A percentile compares a stretch with the other conserved stretches of the same genome.
phyloP scores from a whole-genome alignment of 139 green algal genomes.

The Coelastrella sp. region DNA sequence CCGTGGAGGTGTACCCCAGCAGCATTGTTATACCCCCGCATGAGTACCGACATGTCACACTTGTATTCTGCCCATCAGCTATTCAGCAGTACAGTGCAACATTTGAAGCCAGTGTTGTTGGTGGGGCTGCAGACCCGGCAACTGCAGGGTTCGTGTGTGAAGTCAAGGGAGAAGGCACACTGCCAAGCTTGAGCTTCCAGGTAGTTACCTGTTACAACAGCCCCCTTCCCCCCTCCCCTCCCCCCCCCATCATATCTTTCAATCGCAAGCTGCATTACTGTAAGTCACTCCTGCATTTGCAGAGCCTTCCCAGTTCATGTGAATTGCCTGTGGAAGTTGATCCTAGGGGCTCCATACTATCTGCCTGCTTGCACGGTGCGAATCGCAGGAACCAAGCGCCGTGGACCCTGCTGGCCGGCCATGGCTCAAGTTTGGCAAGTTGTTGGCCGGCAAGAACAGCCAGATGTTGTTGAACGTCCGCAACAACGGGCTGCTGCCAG shows the following conservation, averaged over 20 bases:
- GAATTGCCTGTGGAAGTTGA: not conserved
- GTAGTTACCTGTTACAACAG: conserved; percentile 1
- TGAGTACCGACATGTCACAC: conserved; percentile 54
- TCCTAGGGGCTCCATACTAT: not conserved
- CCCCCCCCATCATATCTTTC: no score
- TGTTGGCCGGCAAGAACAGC: conserved; percentile 66
- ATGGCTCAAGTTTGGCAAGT: conserved; percentile 68
- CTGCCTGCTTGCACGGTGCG: not conserved
- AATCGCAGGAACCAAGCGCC: conserved; percentile 57
- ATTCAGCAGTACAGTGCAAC: conserved; percentile 76
- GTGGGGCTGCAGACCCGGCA: conserved; percentile 68
- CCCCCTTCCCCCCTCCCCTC: no score
- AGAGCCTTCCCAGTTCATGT: not conserved
- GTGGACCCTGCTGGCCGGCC: conserved; percentile 59
- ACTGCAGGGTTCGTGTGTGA: conserved; percentile 80
- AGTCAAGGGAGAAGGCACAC: conserved; percentile 78
- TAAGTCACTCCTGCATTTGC: not conserved
- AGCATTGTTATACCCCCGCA: conserved; percentile 72
- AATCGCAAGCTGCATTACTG: no score
- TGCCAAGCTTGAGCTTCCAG: conserved; percentile 77
- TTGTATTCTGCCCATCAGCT: conserved; percentile 72
- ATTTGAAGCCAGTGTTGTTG: conserved; percentile 74
- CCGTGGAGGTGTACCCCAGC: conserved; percentile 70
- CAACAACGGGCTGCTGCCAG: conserved; percentile 83
- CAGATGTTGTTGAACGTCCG: conserved; percentile 62